Conservation (phyloP, 352 stramenopile species). For the Globisporangium uncinulatum region DNA sequence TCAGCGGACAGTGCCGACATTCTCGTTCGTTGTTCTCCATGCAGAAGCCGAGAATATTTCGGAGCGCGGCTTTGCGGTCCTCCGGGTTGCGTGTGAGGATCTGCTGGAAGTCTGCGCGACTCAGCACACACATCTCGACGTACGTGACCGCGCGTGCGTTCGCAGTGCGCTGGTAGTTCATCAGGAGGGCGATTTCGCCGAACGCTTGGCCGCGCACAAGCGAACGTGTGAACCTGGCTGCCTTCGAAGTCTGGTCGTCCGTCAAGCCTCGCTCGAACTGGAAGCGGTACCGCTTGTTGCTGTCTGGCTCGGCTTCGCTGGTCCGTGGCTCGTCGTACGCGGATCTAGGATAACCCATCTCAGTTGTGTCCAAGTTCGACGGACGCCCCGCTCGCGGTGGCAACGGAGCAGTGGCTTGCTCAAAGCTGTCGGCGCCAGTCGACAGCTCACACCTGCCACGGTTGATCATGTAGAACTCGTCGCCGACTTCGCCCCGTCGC, state of each 20-base stretch:
- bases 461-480: constrained; percentile 69
- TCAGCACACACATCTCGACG: constrained; percentile 40
- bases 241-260: neutral
- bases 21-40: constrained; percentile 21
- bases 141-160: constrained; percentile 27
- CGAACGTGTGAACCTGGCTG: neutral
- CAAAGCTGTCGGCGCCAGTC: constrained; percentile 11
- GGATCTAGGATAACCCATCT: neutral
- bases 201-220: constrained; percentile 29
- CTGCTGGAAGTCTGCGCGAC: constrained; percentile 20
- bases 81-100: constrained; percentile 26
- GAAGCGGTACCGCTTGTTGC: neutral
- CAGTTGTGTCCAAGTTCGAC: neutral
- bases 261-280: neutral
- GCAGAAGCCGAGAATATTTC: constrained; percentile 16
- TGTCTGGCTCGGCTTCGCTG: neutral
- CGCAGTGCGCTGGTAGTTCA: constrained; percentile 36
- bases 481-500: constrained; percentile 35
- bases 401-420: constrained; percentile 8
- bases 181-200: constrained; percentile 40
- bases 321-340: neutral
- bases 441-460: constrained; percentile 38
- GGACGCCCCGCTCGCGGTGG: neutral
- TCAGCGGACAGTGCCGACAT: constrained; percentile 18
- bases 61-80: constrained; percentile 20